Evolutionary conservation across 768 basidiomycete genomes (phyloP), one percentile per base, ranked within the genome.

Genomic region (Termitomyces sp.): DNA sequence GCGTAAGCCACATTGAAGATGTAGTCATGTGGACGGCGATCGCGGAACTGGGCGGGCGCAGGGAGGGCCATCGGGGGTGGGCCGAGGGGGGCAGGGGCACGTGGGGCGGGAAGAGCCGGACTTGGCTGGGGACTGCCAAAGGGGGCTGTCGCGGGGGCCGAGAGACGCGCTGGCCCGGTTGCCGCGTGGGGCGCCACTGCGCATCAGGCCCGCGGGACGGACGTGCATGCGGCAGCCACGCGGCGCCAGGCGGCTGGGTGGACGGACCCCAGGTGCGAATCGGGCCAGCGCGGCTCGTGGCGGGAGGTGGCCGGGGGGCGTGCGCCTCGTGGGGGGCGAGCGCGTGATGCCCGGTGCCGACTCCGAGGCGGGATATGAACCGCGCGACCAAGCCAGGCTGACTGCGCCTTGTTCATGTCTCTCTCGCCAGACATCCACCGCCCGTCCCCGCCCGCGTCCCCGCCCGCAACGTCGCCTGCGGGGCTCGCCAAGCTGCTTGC

Each of bases 401-500:
- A 33, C 31, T 33, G 31, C 31, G 35, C 12, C 1, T 15, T 17
- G 2, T 17, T n/a, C 26, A 58, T 59, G 59, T 51, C 57, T 28
- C 54, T 57, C 53, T 60, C 59, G 14, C 57, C 59, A 37, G 50
- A 57, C 53, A 9, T 37, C 30, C 46, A 7, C 51, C 54, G 23
- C 21, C 38, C 50, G 10, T 45, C 41, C 46, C 40, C 53, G 49
- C 19, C 54, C 28, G 2, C 12, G 31, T 14, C 35, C 23, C 52
- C 45, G 14, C 46, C 59, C 28, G 8, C 53, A 1, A 51, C 48
- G 1, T 53, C 65, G 1, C 61, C 65, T 61, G 70, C 82, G 1
- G 77, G 80, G 56, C 82, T 87, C 63, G 84, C 85, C 14, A 62
- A 72, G 7, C 76, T 87, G 48, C 82, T 88, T 64, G 65, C 79